Percentiles rank a stretch among this genome's conserved stretches.
phyloP scores from a whole-genome alignment of 2,329 filamentous ascomycete species.

The Trichoderma koningii region DNA sequence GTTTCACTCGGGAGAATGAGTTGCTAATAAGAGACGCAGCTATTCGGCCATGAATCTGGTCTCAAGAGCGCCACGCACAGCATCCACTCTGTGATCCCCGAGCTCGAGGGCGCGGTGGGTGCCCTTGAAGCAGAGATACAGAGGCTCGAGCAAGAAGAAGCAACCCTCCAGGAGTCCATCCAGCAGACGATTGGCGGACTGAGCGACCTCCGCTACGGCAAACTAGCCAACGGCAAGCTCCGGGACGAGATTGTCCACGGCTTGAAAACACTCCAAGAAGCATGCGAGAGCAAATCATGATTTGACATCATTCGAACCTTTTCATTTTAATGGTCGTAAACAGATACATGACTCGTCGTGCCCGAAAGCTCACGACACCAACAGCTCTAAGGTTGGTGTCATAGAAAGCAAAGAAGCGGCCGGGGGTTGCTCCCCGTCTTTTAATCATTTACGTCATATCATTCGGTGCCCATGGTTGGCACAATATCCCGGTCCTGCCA shows the following conservation, averaged over 20 bases:
- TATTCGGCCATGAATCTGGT: slow-evolving; percentile 57
- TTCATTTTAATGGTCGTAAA: slow-evolving; percentile 2
- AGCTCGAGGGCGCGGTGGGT: slow-evolving; percentile 66
- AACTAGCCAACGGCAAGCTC: slow-evolving; percentile 65
- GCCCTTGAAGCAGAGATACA: slow-evolving; percentile 70
- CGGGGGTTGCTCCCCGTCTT: not conserved
- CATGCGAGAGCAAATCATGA: slow-evolving; percentile 55
- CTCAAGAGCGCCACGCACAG: slow-evolving; percentile 58
- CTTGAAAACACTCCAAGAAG: slow-evolving; percentile 57
- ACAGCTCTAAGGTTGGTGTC: slow-evolving; percentile 9
- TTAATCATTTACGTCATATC: slow-evolving; percentile 21
- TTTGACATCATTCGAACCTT: not conserved
- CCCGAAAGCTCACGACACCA: slow-evolving; percentile 14
- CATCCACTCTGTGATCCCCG: slow-evolving; percentile 64
- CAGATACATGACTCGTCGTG: slow-evolving; percentile 24
- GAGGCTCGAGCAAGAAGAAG: slow-evolving; percentile 65
- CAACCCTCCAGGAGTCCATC: slow-evolving; percentile 60
- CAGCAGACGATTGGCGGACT: slow-evolving; percentile 68
- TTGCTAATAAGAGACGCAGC: slow-evolving; percentile 42
- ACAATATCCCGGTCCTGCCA: not conserved
- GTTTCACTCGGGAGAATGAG: not conserved
- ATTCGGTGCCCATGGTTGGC: slow-evolving; percentile 5
- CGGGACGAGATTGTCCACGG: slow-evolving; percentile 68
- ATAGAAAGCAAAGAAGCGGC: slow-evolving; percentile 6
- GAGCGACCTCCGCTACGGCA: slow-evolving; percentile 82